Evolutionary conservation across 345 rosid species (phyloP).

Genomic region (Pistacia vera): DNA sequence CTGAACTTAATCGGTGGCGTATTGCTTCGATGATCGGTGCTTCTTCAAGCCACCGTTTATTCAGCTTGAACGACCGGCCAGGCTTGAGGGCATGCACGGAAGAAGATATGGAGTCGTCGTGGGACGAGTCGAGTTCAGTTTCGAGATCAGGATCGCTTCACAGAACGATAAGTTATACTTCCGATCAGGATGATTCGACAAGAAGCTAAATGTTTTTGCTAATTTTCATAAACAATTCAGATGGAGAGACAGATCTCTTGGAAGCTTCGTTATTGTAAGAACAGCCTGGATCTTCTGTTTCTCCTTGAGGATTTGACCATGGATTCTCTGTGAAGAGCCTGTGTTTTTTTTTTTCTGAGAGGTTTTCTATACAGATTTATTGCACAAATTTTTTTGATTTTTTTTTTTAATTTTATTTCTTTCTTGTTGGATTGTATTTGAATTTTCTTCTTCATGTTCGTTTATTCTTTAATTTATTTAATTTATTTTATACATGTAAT

Average conservation of each 20-base stretch:
- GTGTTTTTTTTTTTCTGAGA: no score
- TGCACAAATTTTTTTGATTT: no score
- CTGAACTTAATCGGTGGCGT: constrained; percentile 52
- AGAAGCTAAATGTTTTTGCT: constrained; percentile 67
- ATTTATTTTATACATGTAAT: no score
- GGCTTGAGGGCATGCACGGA: constrained; percentile 51
- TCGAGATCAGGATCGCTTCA: constrained; percentile 25
- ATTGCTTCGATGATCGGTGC: constrained; percentile 47
- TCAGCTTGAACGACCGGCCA: constrained; percentile 66
- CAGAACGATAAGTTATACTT: constrained; percentile 53
- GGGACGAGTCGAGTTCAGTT: constrained; percentile 28
- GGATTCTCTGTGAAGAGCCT: no score
- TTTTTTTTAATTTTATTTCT: no score
- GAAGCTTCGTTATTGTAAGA: constrained; percentile 53
- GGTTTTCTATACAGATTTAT: no score
- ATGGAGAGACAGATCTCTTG: constrained; percentile 83
- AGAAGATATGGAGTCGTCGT: constrained; percentile 17
- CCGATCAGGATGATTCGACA: constrained; percentile 67
- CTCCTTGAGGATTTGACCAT: constrained; percentile 27
- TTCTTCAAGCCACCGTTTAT: constrained; percentile 31
- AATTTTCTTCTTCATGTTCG: no score
- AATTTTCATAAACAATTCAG: constrained; percentile 75
- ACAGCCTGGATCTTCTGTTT: constrained; percentile 35
- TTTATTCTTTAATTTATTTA: no score
- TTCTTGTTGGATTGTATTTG: no score